Evolutionary conservation across 2,329 filamentous ascomycete species (phyloP), one percentile per base, ranked within the genome.

Genomic region (Claviceps pazoutovae): DNA sequence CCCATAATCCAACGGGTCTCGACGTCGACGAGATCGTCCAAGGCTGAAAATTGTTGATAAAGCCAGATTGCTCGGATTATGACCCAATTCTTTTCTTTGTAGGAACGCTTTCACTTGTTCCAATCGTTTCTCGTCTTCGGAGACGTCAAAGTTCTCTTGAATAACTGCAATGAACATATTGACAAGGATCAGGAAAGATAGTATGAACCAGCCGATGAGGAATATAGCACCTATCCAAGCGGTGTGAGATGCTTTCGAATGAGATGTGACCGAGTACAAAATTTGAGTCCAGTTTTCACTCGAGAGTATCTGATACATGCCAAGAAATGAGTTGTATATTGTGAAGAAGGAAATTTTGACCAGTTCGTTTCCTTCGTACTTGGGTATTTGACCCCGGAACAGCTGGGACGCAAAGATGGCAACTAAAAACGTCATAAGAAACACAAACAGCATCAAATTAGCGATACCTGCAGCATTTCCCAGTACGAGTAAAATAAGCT

Each of bases 131-230:
- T 97, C 90, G 64, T 98, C 94, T 65, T 98, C 93, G 3, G 90
- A 95, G 26, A 98, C 89, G 68, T 98, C 93, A 64, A 98, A 98
- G 62, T 95, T 98, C 64, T 98, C 93, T 67, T 98, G 93, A 58
- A 98, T 98, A 70, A 98, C 93, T 74, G 93, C 93, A 86, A 98
- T 97, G 74, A 98, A 98, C 93, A 98, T 98, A 64, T 97, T 98
- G 71, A 98, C 72, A 55, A 97, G 79, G 69, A 98, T 95, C 64
- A 97, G 91, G 66, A 94, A 96, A 5, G 89, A 79, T 44, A 98
- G 76, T 53, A 95, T 93, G 67, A 95, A 97, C 93, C 93, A 98
- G 58, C 90, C 78, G 56, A 96, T 88, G 59, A 95, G 76, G 60
- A 98, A 96, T 1, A 87, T 76, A 8, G 91, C 89, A 9, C 87